Evolutionary conservation across 176 grass and related monocot species (phyloP).

Genomic region (Zoysia pacifica): DNA sequence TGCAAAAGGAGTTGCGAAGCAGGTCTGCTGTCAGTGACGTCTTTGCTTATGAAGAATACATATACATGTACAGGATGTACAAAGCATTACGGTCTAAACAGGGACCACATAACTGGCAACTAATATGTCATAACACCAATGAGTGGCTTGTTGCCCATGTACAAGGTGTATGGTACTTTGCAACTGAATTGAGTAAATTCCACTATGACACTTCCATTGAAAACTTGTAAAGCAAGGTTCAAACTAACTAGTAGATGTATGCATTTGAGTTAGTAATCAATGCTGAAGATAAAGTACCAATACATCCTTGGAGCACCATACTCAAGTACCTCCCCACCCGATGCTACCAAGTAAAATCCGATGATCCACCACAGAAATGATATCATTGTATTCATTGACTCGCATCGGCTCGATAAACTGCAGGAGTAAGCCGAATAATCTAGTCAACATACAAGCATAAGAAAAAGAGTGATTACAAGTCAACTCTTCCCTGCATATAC

Average conservation of each 20-base stretch:
- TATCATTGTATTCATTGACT: conserved; percentile 76
- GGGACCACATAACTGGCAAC: neutral
- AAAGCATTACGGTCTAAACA: neutral
- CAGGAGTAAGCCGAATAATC: conserved; percentile 19
- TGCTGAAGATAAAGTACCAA: conserved; percentile 54
- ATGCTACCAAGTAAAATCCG: conserved; percentile 91
- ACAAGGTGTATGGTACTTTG: neutral
- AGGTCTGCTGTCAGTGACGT: neutral
- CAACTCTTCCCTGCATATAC: conserved; percentile 18
- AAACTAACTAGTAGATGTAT: neutral
- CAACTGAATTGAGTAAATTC: neutral
- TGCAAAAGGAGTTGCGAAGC: conserved; percentile 39
- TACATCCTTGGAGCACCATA: conserved; percentile 79
- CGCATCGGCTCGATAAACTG: conserved; percentile 69
- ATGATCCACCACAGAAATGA: conserved; percentile 98
- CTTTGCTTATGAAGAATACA: neutral
- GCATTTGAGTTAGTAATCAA: neutral
- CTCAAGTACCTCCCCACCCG: conserved; percentile 68
- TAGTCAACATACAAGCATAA: neutral
- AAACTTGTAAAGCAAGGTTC: neutral
- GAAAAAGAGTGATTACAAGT: neutral
- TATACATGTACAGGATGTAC: neutral
- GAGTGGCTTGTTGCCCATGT: neutral
- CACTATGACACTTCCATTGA: neutral
- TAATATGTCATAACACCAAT: neutral